A percentile compares a stretch with the other conserved stretches of the same genome.
Evolutionary conservation across 2,329 filamentous ascomycete genomes (phyloP).

Genomic region (Elsinoe batatas): DNA sequence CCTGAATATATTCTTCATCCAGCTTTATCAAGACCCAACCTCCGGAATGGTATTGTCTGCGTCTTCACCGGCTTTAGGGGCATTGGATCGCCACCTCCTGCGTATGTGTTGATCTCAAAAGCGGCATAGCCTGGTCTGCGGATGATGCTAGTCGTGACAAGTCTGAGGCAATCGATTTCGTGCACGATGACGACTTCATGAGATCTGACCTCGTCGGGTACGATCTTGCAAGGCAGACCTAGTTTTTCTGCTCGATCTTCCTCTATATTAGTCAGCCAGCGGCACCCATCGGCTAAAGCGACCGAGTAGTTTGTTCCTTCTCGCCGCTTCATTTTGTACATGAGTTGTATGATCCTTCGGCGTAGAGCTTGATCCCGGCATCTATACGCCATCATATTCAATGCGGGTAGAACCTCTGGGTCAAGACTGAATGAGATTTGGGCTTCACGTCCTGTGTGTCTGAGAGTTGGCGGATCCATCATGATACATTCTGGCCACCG

Average conservation of each 20-base stretch:
- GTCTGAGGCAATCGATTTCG: background rate
- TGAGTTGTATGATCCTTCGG: background rate
- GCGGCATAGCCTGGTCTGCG: background rate
- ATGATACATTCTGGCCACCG: constrained; percentile 2
- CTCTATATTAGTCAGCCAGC: background rate
- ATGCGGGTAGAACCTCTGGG: background rate
- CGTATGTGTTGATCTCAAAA: background rate
- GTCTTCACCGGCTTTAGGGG: constrained; percentile 4
- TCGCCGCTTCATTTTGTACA: constrained; percentile 9
- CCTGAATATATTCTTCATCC: background rate
- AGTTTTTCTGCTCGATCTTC: background rate
- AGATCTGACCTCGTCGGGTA: background rate
- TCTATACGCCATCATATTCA: constrained; percentile 7
- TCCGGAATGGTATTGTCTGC: background rate
- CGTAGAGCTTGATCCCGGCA: background rate
- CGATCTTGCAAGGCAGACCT: background rate
- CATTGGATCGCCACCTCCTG: constrained; percentile 4
- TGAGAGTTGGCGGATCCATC: background rate
- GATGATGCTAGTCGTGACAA: background rate
- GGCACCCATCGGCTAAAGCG: background rate
- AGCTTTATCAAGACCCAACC: background rate
- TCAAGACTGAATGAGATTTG: constrained; percentile 2
- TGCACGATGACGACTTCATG: background rate
- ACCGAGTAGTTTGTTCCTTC: constrained; percentile 6
- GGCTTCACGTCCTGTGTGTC: background rate